Evolutionary conservation across 2,329 filamentous ascomycete species (phyloP), one percentile per base, ranked within the genome.

Genomic region (Trichoderma breve): DNA sequence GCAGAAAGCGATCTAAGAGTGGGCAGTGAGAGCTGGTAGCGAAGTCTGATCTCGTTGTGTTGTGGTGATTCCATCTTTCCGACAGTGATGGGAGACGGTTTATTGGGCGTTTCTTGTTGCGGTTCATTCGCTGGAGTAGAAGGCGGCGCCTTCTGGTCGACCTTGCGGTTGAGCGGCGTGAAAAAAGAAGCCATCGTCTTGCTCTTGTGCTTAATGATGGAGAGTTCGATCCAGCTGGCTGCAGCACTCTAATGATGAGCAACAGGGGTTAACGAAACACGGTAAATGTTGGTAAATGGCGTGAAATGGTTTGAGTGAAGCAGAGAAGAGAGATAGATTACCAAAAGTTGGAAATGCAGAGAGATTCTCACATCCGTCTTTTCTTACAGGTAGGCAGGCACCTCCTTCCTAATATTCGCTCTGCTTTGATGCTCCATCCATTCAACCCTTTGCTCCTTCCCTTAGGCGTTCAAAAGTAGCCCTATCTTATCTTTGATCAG

Each of bases 1-100:
- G 73, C 74, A 28, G 74, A 76, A 18, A 83, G 76, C 3, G 61
- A 76, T 66, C 77, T 78, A 73, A 81, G 78, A 8, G 81, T 83
- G 3, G 77, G 73, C 0, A 74, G 14, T 0, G 81, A 78, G 9
- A 83, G 74, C 63, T 77, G 77, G 74, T 83, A 82, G 4, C 81
- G 81, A 15, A 78, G 60, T 32, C 79, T 79, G 51, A 83, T 79
- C 15, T 79, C 77, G 47, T 78, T 77, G 30, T 61, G 34, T 6
- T 34, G n/a, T 36, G 58, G 36, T 4, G 47, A 32, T 12, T n/a
- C 60, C n/a, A 51, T 36, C 12, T 60, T 55, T 21, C 21, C 28
- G 9, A 14, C 26, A 6, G 55, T 4, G 1, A 18, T 15, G 15
- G n/a, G 55, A 6, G 36, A 14, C 5, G 34, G 4, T 6, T 53